These are phyloP conservation scores for Mucor indicus DNA, from an alignment of 371 early-diverging fungal genomes.

Conservation along the genomic window DNA sequence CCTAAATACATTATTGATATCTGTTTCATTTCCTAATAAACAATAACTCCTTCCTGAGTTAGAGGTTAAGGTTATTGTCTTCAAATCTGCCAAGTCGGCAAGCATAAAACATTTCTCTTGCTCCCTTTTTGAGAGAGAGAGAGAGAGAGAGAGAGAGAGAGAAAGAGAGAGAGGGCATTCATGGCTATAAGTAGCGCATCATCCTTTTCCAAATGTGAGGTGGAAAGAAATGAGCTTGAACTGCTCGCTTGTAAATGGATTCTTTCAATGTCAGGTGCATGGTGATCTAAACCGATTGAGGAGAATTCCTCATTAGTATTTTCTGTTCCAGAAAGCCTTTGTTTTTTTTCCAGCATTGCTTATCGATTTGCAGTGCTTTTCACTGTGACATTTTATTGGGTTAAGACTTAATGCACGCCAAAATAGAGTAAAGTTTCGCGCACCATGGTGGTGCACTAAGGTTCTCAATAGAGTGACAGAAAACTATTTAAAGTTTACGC, in stretches of 20 bases:
- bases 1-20: slow-evolving; percentile 9
- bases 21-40: slow-evolving; percentile 13
- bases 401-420: too few relatives aligned
- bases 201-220: slow-evolving; percentile 12
- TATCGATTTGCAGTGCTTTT: slow-evolving; percentile 4
- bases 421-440: too few relatives aligned
- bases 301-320: slow-evolving; percentile 6
- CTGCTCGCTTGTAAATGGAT: slow-evolving; percentile 8
- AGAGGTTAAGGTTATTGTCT: slow-evolving; percentile 12
- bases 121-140: slow-evolving; percentile 17
- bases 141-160: too few relatives aligned
- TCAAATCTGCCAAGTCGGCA: slow-evolving; percentile 14
- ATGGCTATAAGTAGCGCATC: slow-evolving; percentile 9
- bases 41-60: slow-evolving; percentile 14
- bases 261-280: slow-evolving; percentile 6
- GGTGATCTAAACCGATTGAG: slow-evolving; percentile 13
- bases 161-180: slow-evolving; percentile 12
- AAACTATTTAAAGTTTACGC: too few relatives aligned
- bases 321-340: slow-evolving; percentile 8
- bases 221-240: slow-evolving; percentile 16
- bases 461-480: too few relatives aligned
- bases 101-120: slow-evolving; percentile 15
- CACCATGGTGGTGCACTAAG: too few relatives aligned
- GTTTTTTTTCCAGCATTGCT: slow-evolving; percentile 12
- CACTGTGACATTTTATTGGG: slow-evolving; percentile 11